Conservation (phyloP, 2,329 filamentous ascomycete genomes). For the Apiospora koreana region DNA sequence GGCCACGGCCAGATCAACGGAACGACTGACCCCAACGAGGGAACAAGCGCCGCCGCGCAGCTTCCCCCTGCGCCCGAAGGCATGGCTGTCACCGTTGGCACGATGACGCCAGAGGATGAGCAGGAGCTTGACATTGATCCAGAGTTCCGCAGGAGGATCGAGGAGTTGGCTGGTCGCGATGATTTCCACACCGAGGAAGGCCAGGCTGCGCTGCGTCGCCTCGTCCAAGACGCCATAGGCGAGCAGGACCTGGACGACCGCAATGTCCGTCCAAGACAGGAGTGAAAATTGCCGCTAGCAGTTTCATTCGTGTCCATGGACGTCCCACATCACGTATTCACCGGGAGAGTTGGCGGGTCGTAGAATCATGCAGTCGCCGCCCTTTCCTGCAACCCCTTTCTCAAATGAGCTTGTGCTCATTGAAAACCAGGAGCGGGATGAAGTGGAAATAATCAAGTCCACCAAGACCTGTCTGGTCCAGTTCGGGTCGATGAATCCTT, state of each 20-base stretch:
- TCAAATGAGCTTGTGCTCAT: slow-evolving; percentile 54
- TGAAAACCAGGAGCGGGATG: slow-evolving; percentile 55
- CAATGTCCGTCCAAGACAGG: slow-evolving; percentile 63
- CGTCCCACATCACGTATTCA: slow-evolving; percentile 64
- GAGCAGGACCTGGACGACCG: slow-evolving; percentile 65
- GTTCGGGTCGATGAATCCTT: slow-evolving; percentile 55
- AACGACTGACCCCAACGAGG: slow-evolving; percentile 20
- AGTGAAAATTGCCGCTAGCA: slow-evolving; percentile 39
- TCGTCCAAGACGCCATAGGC: slow-evolving; percentile 79
- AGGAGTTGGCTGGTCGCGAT: slow-evolving; percentile 79
- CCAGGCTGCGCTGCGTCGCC: slow-evolving; percentile 73
- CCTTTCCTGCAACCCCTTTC: slow-evolving; percentile 43
- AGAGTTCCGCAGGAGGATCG: slow-evolving; percentile 82
- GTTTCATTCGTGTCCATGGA: slow-evolving; percentile 45
- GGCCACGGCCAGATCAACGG: slow-evolving; percentile 29
- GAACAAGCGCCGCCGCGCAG: slow-evolving; percentile 35
- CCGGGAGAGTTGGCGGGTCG: slow-evolving; percentile 49
- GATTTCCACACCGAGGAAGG: slow-evolving; percentile 82
- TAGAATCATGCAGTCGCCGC: slow-evolving; percentile 54
- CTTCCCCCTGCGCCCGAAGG: slow-evolving; percentile 72
- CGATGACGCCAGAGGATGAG: slow-evolving; percentile 64
- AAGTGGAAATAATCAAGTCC: slow-evolving; percentile 43
- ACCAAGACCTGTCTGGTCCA: slow-evolving; percentile 54
- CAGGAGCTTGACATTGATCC: slow-evolving; percentile 70
- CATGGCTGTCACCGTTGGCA: slow-evolving; percentile 75